Conservation (phyloP, 73 alveolate species). For the Stentor roeselii region DNA sequence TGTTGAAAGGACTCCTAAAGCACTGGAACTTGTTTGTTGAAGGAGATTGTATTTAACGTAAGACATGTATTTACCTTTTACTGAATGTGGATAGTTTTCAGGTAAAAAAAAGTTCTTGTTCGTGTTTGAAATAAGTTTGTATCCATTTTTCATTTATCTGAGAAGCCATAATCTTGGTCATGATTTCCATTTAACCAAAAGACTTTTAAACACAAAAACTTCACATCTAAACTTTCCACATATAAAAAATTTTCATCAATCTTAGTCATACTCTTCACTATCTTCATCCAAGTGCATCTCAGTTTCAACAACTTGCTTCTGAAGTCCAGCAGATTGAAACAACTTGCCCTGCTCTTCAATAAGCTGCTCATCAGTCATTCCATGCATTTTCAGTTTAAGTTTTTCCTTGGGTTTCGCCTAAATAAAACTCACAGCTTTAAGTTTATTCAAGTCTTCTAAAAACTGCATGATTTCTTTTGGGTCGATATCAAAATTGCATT, state of each 20-base stretch:
- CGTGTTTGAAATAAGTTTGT: no score
- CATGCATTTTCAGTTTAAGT: not conserved
- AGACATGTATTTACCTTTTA: not conserved
- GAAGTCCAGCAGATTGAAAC: not conserved
- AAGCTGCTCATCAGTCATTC: not conserved
- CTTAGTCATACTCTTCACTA: constrained; percentile 14
- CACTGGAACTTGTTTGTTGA: not conserved
- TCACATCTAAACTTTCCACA: no score
- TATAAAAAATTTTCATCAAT: no score
- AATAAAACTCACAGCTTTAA: not conserved
- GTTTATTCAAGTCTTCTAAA: not conserved
- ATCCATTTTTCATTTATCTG: no score
- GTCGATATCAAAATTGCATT: not conserved
- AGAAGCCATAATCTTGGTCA: no score
- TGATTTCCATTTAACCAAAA: no score
- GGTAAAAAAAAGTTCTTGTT: not conserved
- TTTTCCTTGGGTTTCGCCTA: not conserved
- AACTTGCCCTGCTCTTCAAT: constrained; percentile 7
- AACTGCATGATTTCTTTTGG: not conserved
- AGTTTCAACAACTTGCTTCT: not conserved
- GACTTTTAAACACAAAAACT: no score
- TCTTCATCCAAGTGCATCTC: not conserved
- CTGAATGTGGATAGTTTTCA: constrained; percentile 2
- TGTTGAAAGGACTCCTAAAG: constrained; percentile 20
- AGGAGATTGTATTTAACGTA: not conserved